Percentiles rank a stretch among this genome's conserved stretches.
phyloP scores from a whole-genome alignment of 2,329 filamentous ascomycete species.

The Sclerotiophoma versabilis region DNA sequence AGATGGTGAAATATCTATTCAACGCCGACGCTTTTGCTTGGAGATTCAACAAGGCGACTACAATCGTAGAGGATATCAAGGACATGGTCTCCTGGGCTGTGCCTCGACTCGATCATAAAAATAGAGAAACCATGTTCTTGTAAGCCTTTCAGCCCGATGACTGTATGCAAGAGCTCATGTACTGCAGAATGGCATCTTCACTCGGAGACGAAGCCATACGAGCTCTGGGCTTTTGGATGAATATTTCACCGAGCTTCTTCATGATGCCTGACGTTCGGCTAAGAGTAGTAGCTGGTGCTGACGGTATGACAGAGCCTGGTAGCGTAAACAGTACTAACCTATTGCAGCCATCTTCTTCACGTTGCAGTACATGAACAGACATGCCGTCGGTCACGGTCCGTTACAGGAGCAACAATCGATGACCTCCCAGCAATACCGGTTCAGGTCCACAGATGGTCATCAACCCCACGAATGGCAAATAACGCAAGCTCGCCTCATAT shows the following conservation, averaged over 20 bases:
- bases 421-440: background rate
- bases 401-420: background rate
- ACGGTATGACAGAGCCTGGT: background rate
- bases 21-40: background rate
- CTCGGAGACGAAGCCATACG: constrained; percentile 18
- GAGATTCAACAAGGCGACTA: constrained; percentile 1
- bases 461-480: constrained; percentile 6
- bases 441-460: background rate
- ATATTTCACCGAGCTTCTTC: constrained; percentile 18
- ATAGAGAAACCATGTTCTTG: background rate
- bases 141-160: background rate
- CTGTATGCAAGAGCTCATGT: background rate
- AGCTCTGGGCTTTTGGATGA: constrained; percentile 12
- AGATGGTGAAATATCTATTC: constrained; percentile 3
- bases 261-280: constrained; percentile 1
- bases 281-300: background rate
- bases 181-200: constrained; percentile 7
- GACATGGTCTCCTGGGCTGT: background rate
- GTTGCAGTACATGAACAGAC: constrained; percentile 3
- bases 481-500: background rate
- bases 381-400: background rate
- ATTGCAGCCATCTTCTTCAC: background rate
- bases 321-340: background rate
- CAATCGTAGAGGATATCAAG: background rate
- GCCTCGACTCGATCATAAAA: background rate